Evolutionary conservation across 2,329 filamentous ascomycete species (phyloP), one percentile per base, ranked within the genome.

Genomic region (Penicillium sp.): DNA sequence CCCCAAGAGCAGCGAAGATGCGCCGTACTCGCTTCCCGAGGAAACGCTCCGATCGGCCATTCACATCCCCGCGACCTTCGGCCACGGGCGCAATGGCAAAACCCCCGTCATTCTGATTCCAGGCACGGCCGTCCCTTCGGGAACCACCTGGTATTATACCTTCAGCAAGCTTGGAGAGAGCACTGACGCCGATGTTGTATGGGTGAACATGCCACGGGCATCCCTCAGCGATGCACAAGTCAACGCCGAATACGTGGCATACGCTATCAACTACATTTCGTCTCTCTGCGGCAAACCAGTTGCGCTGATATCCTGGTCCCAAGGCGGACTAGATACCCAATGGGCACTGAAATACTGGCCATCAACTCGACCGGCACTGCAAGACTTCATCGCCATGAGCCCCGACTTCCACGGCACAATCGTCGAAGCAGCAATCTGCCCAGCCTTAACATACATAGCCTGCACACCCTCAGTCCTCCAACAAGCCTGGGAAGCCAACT

Each of bases 201-300:
- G 79, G 76, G 67, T 84, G 18, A 84, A 84, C 58, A 72, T 84
- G 13, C 80, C 81, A 0, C 66, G 67, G 1, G 69, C 71, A 35
- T 70, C 78, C 33, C 68, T 81, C 9, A 66, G 57, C 20, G 79
- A 84, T 51, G 73, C 72, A 0, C 81, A 83, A 56, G 55, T 68
- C 25, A 83, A 79, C 56, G 67, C 78, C 4, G 81, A 84, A 62
- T 82, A 79, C 57, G 75, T 81, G 35, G 79, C 79, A 3, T 83
- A 84, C 63, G 79, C 81, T 5, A 78, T 83, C 53, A 80, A 83
- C 67, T 84, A 83, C 66, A 73, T 83, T 51, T 65, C 70, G 25
- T 69, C 64, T 30, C 65, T 79, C 54, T 72, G 39, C 83, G 78
- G 77, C 1, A 79, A 70, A 76, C 79, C 6, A 68, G 71, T 16